Evolutionary conservation across 1,139 yeast genomes (phyloP), one percentile per base, ranked within the genome.

Genomic region (Pichia norvegensis): DNA sequence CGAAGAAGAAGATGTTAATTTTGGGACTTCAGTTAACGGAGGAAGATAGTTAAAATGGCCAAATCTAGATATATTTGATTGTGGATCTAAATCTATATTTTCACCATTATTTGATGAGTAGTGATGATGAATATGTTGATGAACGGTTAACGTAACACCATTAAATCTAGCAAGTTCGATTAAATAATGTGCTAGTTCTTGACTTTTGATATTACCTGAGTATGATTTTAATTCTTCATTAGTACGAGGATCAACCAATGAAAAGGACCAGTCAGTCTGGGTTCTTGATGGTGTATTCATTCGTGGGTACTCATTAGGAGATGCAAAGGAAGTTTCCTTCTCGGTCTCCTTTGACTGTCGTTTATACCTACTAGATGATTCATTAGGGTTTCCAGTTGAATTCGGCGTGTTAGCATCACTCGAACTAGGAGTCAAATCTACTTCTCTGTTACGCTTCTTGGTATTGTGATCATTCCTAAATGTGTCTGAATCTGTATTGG

Each of bases 51-150:
- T 82, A 66, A 83, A 83, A 64, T 83, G 92, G 44, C 80, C 80
- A 53, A 70, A 76, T 54, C 90, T 66, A 41, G 74, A 70, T 10
- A 79, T 65, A 46, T 76, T 79, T 4, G 78, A 66, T 47, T 79
- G 85, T 3, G 82, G 74, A 46, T 79, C 86, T 17, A 42, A 31
- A 10, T 37, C 21, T 29, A 58, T 68, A 41, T 61, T 58, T 2
- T 66, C 66, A 2, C 67, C 58, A 44, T 66, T 64, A 1, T 76
- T 70, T 2, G 72, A 64, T 2, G 72, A 64, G 58, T 78, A 78
- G 59, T 78, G 84, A 59, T 82, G 85, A 58, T 84, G 87, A 44
- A 85, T 81, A 63, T 87, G 95, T 60, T 87, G 95, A 64, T 86
- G 95, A 17, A 87, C 77, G 5, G 87, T 79, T 11, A 87, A 72